phyloP scores from a whole-genome alignment of 1,284 basidiomycete genomes.

The Mycosarcoma mackinlayi region DNA sequence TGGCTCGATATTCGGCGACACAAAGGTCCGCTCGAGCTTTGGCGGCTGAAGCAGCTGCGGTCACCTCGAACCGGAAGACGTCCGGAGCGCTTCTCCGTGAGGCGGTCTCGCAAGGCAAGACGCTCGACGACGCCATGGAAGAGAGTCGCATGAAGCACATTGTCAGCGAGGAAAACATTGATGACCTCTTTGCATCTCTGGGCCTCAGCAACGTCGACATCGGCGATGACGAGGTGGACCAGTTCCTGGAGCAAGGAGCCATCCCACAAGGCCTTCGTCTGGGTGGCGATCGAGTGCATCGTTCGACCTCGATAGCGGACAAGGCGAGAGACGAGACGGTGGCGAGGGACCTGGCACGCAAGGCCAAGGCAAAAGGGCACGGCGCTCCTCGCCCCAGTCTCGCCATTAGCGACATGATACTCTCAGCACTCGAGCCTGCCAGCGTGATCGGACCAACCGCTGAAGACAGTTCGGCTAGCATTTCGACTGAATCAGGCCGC shows the following conservation, averaged over 20 bases:
- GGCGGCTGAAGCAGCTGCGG: conserved; percentile 57
- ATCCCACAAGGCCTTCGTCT: conserved; percentile 49
- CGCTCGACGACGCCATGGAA: conserved; percentile 50
- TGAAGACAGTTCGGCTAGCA: conserved; percentile 7
- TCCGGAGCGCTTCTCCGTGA: conserved; percentile 48
- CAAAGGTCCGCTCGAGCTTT: conserved; percentile 49
- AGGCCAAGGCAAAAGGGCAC: conserved; percentile 44
- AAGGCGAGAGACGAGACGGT: conserved; percentile 53
- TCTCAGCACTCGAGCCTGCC: conserved; percentile 7
- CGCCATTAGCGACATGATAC: conserved; percentile 2
- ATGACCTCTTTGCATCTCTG: conserved; percentile 61
- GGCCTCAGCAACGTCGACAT: conserved; percentile 60
- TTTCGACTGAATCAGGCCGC: conserved; percentile 1
- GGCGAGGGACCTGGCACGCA: conserved; percentile 45
- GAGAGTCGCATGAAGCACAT: conserved; percentile 41
- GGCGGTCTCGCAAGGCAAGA: conserved; percentile 48
- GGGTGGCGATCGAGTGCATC: conserved; percentile 45
- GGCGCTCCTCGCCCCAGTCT: conserved; percentile 30
- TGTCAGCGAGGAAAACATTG: conserved; percentile 51
- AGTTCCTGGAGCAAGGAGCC: conserved; percentile 55
- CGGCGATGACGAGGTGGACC: conserved; percentile 61
- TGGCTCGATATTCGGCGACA: conserved; percentile 45
- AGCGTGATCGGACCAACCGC: conserved; percentile 9
- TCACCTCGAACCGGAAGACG: conserved; percentile 47
- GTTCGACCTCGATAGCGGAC: conserved; percentile 43